Evolutionary conservation across 1,284 basidiomycete species (phyloP).

Genomic region (Naganishia sp.): DNA sequence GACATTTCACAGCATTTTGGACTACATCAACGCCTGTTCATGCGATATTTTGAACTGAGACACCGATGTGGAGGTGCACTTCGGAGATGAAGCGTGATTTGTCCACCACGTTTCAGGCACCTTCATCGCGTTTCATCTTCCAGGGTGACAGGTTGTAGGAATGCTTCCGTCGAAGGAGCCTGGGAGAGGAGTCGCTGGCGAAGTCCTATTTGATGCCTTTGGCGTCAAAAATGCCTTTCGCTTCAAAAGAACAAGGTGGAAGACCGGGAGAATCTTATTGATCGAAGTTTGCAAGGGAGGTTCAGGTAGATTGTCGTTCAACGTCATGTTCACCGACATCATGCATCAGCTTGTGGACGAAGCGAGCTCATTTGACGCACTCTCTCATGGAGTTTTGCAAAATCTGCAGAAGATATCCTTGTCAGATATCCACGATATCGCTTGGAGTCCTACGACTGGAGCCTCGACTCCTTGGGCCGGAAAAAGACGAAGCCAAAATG

Average conservation of each 20-base stretch:
- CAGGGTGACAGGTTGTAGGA: neutral
- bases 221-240: neutral
- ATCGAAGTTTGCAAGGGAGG: too few relatives aligned
- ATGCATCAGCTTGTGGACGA: too few relatives aligned
- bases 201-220: neutral
- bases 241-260: neutral
- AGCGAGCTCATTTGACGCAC: neutral
- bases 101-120: conserved; percentile 1
- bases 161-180: neutral
- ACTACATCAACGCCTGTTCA: neutral
- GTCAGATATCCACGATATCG: neutral
- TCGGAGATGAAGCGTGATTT: neutral
- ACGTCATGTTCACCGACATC: neutral
- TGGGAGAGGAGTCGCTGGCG: neutral
- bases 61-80: conserved; percentile 6
- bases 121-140: neutral
- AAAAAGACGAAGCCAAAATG: neutral
- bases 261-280: neutral
- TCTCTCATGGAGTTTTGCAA: too few relatives aligned
- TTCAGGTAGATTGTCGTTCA: neutral
- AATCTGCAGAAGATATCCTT: too few relatives aligned
- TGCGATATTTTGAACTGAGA: conserved; percentile 19
- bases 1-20: too few relatives aligned
- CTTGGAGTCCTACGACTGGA: neutral
- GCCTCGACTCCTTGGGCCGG: too few relatives aligned